Conservation (phyloP, 2,329 filamentous ascomycete species). For the Penicillium thymicola region DNA sequence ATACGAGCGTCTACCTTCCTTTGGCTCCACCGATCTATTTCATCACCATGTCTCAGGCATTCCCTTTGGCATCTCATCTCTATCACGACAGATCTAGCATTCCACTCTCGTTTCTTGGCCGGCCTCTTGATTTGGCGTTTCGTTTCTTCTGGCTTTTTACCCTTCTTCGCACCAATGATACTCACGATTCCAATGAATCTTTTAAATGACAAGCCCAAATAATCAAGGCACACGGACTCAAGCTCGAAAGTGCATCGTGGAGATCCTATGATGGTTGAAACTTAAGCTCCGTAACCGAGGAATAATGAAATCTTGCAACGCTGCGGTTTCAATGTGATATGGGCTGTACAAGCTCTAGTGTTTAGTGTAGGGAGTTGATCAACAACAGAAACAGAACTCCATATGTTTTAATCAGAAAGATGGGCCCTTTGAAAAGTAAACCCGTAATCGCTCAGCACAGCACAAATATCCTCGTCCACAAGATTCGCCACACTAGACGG, state of each 20-base stretch:
- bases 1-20: neutral
- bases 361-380: neutral
- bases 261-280: neutral
- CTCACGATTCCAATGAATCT: neutral
- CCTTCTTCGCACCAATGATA: neutral
- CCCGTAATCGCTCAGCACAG: conserved; percentile 24
- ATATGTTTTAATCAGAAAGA: conserved; percentile 4
- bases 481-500: conserved; percentile 15
- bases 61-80: neutral
- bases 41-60: neutral
- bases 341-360: no score
- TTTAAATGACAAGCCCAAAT: neutral
- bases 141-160: neutral
- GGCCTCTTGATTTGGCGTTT: neutral
- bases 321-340: no score
- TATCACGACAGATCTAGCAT: neutral
- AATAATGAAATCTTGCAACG: no score
- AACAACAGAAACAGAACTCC: neutral
- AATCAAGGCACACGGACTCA: neutral
- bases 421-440: conserved; percentile 25
- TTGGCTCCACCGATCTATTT: neutral
- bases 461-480: conserved; percentile 15
- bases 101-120: neutral
- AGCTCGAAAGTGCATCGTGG: neutral
- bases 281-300: neutral